A percentile compares a stretch with the other conserved stretches of the same genome.
Evolutionary conservation across 2,329 filamentous ascomycete species (phyloP).

Genomic region (Thielaviopsis musarum): DNA sequence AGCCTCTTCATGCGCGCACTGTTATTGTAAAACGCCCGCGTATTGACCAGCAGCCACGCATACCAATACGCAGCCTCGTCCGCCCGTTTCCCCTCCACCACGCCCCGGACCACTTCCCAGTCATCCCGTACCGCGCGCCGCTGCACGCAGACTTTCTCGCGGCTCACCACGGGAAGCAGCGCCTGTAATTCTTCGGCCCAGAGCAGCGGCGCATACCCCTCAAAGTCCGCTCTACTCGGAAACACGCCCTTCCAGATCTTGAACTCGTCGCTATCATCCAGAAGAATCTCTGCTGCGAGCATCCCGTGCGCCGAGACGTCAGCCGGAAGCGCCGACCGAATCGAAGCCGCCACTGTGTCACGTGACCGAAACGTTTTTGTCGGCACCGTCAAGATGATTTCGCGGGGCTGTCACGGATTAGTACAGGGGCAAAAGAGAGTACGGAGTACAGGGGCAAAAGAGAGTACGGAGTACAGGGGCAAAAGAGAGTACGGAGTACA

Average conservation of each 20-base stretch:
- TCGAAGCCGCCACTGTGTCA: constrained; percentile 37
- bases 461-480: too few species aligned
- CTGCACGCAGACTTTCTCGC: constrained; percentile 36
- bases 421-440: too few species aligned
- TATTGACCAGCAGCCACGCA: constrained; percentile 43
- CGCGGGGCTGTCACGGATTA: constrained; percentile 19
- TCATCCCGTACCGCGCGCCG: constrained; percentile 23
- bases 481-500: too few species aligned
- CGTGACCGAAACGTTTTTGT: constrained; percentile 45
- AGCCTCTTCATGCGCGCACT: constrained; percentile 27
- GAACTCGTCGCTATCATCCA: constrained; percentile 22
- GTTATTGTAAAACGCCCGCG: constrained; percentile 43
- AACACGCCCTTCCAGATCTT: constrained; percentile 49
- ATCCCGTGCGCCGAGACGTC: constrained; percentile 51
- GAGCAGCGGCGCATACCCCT: constrained; percentile 26
- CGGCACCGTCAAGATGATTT: constrained; percentile 49
- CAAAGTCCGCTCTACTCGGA: constrained; percentile 45
- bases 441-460: too few species aligned
- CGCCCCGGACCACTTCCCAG: constrained; percentile 21
- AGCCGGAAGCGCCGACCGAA: constrained; percentile 34
- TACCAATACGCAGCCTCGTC: constrained; percentile 30
- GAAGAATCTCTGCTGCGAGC: constrained; percentile 47
- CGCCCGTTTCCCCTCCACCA: constrained; percentile 18
- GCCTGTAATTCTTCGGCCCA: constrained; percentile 30
- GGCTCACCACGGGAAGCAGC: constrained; percentile 28